Percentiles rank a stretch among this genome's conserved stretches.
phyloP scores from a whole-genome alignment of 2,329 filamentous ascomycete species.

The Exophiala bonariae region DNA sequence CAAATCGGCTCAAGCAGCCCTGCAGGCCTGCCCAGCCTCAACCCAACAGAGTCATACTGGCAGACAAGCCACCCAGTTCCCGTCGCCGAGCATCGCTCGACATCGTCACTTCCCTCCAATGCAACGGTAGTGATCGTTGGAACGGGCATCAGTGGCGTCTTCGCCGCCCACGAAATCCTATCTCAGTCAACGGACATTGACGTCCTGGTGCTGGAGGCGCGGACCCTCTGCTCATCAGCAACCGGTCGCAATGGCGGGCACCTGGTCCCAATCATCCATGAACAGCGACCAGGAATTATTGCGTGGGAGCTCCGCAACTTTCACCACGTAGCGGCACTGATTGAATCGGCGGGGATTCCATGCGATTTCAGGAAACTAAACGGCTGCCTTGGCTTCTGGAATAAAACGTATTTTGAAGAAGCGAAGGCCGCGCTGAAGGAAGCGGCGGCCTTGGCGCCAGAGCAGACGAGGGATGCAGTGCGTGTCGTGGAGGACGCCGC shows the following conservation, averaged over 20 bases:
- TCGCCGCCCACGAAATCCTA: constrained; percentile 34
- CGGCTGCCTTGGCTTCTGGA: constrained; percentile 19
- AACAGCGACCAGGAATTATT: constrained; percentile 3
- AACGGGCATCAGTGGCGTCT: constrained; percentile 40
- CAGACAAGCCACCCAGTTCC: constrained; percentile 20
- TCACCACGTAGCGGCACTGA: constrained; percentile 7
- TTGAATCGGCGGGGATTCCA: not conserved
- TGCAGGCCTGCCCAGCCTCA: constrained; percentile 11
- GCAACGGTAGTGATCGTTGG: constrained; percentile 39
- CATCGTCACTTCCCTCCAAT: constrained; percentile 26
- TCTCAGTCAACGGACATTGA: constrained; percentile 14
- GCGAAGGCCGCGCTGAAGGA: constrained; percentile 16
- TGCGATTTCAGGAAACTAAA: constrained; percentile 19
- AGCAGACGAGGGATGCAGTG: constrained; percentile 2
- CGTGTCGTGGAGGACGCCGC: constrained; percentile 23
- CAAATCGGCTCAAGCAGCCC: constrained; percentile 1
- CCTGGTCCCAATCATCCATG: constrained; percentile 40
- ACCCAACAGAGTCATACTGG: constrained; percentile 24
- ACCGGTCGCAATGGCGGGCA: constrained; percentile 48
- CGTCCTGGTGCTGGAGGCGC: constrained; percentile 40
- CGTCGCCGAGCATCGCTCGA: constrained; percentile 18
- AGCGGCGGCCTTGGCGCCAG: not conserved
- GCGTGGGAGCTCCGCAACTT: constrained; percentile 12
- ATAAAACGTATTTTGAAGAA: constrained; percentile 19
- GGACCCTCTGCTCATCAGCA: constrained; percentile 43